A percentile compares a stretch with the other conserved stretches of the same genome.
phyloP scores from a whole-genome alignment of 345 rosid genomes.

The Citrus sinensis region DVS_A1.0 CM039164.1:9907001-9907500 shows the following conservation, averaged over 20 bases:
- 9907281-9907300: neutral
- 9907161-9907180: slow-evolving; percentile 16
- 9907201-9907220: neutral
- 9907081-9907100: slow-evolving; percentile 40
- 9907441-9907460: neutral
- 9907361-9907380: neutral
- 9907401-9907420: slow-evolving; percentile 15
- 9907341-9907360: neutral
- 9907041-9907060: slow-evolving; percentile 38
- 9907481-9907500: slow-evolving; percentile 36
- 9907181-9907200: neutral
- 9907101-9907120: slow-evolving; percentile 39
- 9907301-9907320: neutral
- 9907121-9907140: slow-evolving; percentile 41
- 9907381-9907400: no score
- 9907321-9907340: no score
- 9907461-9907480: neutral
- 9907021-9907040: slow-evolving; percentile 43
- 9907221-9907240: neutral
- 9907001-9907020: slow-evolving; percentile 44
- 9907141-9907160: slow-evolving; percentile 30
- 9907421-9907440: slow-evolving; percentile 21
- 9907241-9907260: neutral
- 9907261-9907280: neutral
- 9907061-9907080: slow-evolving; percentile 43